Evolutionary conservation across 495 filamentous ascomycete species (phyloP), one percentile per base, ranked within the genome.

Genomic region (Aspergillus wentii): DNA sequence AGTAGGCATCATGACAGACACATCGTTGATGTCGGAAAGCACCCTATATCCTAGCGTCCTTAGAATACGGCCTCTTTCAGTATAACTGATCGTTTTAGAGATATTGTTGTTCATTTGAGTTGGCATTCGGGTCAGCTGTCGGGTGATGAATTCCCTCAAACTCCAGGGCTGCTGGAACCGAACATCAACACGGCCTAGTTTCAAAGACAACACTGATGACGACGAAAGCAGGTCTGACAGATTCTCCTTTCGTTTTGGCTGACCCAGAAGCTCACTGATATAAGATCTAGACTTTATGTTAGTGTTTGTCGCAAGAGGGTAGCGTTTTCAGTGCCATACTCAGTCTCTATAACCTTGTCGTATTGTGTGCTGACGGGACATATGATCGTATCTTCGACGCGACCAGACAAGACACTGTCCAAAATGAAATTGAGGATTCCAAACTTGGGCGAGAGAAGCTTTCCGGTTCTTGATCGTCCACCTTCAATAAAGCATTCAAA

Each of bases 401-500:
- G 74, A n/a, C 91, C 88, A 5, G 83, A 88, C 3, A 96, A 61
- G 3, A 98, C 65, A 51, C 86, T 89, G 53, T 98, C 91, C 7
- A 97, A 61, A 17, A 98, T 79, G 52, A 95, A 98, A 52, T 78
- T 85, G 3, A 98, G 61, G 32, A 98, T 97, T n/a, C 92, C 92
- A 46, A 96, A 95, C 52, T 96, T 96, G 0, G 92, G 92, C 0
- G 86, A 78, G 16, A 98, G 68, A 11, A 98, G 77, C 62, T 98
- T 98, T 6, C 92, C 92, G 0, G 90, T 98, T 38, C 92, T 68
- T 6, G 88, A 95, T 8, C 92, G 76, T 10, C 89, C 89, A 17
- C 92, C 92, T 62, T 98, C 92, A 44, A 95, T 92, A 49, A 96
- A 96, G 59, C 92, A 97, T 53, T 94, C 89, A 27, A 98, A 80